Evolutionary conservation across 2,329 filamentous ascomycete species (phyloP).

Genomic region (Sarocladiaceae sp.): DNA sequence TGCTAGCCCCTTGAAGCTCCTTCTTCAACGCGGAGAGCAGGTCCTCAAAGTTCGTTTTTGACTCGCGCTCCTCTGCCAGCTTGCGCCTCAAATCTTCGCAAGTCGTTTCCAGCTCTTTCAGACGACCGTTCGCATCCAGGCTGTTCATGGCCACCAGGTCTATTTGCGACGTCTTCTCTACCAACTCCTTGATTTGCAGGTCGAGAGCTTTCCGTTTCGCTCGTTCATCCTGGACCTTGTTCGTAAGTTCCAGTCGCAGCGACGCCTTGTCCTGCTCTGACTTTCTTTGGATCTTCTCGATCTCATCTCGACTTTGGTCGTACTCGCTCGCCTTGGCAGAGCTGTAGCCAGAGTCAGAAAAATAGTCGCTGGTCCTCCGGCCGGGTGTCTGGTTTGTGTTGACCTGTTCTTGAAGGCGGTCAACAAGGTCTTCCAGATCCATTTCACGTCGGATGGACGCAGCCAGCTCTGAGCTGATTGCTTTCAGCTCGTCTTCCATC

Average conservation of each 20-base stretch:
- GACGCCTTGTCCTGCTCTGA: constrained; percentile 89
- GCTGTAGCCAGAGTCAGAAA: constrained; percentile 89
- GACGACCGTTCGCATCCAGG: constrained; percentile 50
- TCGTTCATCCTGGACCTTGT: constrained; percentile 83
- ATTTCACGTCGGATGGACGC: constrained; percentile 91
- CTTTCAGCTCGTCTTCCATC: constrained; percentile 88
- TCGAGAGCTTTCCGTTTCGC: constrained; percentile 69
- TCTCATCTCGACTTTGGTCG: constrained; percentile 59
- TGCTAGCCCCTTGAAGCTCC: constrained; percentile 74
- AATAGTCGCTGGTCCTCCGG: constrained; percentile 91
- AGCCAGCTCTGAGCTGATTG: constrained; percentile 88
- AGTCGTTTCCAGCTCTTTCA: constrained; percentile 71
- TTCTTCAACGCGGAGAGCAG: constrained; percentile 75
- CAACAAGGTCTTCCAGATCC: constrained; percentile 91
- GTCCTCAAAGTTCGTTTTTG: constrained; percentile 92
- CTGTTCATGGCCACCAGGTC: constrained; percentile 49
- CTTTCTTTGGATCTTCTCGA: constrained; percentile 75
- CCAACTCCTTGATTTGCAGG: constrained; percentile 74
- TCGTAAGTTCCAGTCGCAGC: constrained; percentile 75
- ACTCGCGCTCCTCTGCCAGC: constrained; percentile 75
- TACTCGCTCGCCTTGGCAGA: constrained; percentile 70
- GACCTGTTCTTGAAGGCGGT: constrained; percentile 75
- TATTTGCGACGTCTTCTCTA: constrained; percentile 66
- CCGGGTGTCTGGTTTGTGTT: constrained; percentile 50
- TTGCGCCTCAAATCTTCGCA: constrained; percentile 80